Percentiles rank a stretch among this genome's conserved stretches.
phyloP scores from a whole-genome alignment of 2,329 filamentous ascomycete species.

The Albifimbria verrucaria region DNA sequence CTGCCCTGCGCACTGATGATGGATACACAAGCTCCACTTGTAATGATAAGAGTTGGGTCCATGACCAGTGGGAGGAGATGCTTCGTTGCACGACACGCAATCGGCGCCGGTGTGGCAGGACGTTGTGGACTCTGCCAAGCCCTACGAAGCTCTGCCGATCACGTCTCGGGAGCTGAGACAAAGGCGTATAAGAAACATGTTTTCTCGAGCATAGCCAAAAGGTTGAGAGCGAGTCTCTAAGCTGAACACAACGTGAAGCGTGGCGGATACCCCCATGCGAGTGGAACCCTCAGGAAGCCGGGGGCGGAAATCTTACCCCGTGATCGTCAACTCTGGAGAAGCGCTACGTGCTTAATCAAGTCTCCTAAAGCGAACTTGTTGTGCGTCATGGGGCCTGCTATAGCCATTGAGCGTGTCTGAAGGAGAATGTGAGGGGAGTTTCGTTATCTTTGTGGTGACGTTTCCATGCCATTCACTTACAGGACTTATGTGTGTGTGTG shows the following conservation, averaged over 20 bases:
- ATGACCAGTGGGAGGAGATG: no score
- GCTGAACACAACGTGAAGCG: no score
- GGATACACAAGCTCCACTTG: no score
- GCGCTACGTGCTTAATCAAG: not conserved
- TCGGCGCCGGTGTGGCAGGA: not conserved
- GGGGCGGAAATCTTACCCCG: not conserved
- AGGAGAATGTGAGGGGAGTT: not conserved
- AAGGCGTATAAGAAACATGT: not conserved
- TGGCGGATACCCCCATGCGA: not conserved
- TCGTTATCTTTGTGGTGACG: not conserved
- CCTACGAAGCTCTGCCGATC: slow-evolving; percentile 1
- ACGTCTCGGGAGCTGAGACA: not conserved
- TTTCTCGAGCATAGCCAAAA: not conserved
- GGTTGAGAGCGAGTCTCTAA: no score
- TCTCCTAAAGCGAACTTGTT: not conserved
- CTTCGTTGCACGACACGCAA: not conserved
- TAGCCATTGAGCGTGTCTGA: no score
- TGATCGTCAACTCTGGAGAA: not conserved
- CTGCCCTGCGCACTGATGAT: no score
- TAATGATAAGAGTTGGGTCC: no score
- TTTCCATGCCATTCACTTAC: not conserved
- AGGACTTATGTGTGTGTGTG: no score
- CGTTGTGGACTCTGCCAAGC: not conserved
- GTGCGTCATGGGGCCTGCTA: not conserved
- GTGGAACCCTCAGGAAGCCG: not conserved